Conservation (phyloP, 768 basidiomycete species). For the Russula dissimulans region DNA sequence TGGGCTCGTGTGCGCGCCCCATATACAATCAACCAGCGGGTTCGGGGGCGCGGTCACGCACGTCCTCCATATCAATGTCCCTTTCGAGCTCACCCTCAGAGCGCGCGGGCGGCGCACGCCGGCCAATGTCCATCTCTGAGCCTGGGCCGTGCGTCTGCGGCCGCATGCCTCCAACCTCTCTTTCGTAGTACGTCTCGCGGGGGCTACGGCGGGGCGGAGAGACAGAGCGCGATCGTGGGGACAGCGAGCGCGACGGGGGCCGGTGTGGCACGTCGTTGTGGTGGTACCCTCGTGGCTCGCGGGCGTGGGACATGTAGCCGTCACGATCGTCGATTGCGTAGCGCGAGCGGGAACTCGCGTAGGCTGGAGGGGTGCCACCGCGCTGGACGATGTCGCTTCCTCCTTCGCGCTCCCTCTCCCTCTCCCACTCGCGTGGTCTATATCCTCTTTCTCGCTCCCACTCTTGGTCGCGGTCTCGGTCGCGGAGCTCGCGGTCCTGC, state of each 20-base stretch:
- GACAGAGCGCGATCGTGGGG: conserved; percentile 17
- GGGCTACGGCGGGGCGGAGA: conserved; percentile 8
- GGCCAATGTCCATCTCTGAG: not conserved
- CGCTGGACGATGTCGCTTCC: not conserved
- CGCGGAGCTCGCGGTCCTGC: conserved; percentile 33
- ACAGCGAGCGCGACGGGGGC: conserved; percentile 15
- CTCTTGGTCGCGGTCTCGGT: conserved; percentile 29
- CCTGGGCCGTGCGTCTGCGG: not conserved
- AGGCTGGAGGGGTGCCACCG: not conserved
- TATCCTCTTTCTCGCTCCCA: conserved; percentile 29
- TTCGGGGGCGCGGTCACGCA: conserved; percentile 15
- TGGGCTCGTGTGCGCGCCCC: not conserved
- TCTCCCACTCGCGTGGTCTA: conserved; percentile 26
- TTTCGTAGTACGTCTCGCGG: conserved; percentile 13
- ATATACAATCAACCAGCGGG: conserved; percentile 14
- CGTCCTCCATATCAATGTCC: conserved; percentile 15
- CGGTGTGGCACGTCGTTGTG: conserved; percentile 11
- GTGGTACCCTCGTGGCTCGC: conserved; percentile 14
- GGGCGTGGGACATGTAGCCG: conserved; percentile 11
- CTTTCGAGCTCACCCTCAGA: conserved; percentile 13
- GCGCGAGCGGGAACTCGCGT: conserved; percentile 21
- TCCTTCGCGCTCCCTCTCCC: conserved; percentile 15
- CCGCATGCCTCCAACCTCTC: conserved; percentile 4
- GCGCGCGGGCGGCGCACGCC: conserved; percentile 1
- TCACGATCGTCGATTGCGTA: conserved; percentile 21